A percentile compares a stretch with the other conserved stretches of the same genome.
These are phyloP conservation scores for Suillus subluteus DNA, from an alignment of 768 basidiomycete species.

Conservation along the genomic window DNA sequence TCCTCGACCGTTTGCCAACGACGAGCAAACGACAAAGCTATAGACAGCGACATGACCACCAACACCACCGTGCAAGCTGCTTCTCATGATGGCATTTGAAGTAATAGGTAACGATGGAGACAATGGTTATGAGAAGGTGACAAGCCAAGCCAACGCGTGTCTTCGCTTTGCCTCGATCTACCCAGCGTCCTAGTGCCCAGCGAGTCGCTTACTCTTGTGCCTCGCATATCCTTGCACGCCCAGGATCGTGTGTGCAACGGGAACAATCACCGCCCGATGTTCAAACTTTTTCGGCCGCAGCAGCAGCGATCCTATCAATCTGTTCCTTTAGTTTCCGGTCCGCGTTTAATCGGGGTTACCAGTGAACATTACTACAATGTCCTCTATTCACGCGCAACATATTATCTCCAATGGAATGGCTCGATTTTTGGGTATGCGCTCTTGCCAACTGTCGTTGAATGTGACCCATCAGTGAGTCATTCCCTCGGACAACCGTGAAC, in stretches of 20 bases:
- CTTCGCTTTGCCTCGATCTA: too few relatives aligned
- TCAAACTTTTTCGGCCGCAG: not conserved
- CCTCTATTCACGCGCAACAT: not conserved
- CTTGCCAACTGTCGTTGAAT: not conserved
- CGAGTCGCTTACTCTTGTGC: too few relatives aligned
- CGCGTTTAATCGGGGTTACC: not conserved
- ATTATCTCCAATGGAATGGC: not conserved
- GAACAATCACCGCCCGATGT: not conserved
- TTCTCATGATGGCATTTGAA: not conserved
- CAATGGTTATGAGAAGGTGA: not conserved
- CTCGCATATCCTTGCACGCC: too few relatives aligned
- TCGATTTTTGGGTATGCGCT: not conserved
- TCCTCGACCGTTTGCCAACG: not conserved
- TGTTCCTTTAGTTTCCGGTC: not conserved
- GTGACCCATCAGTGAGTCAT: not conserved
- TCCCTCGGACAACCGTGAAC: not conserved
- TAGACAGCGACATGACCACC: not conserved
- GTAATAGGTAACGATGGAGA: slow-evolving; percentile 1
- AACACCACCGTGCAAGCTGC: not conserved
- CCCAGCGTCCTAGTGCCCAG: too few relatives aligned
- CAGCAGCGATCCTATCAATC: not conserved
- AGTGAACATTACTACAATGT: not conserved
- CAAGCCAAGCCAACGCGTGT: not conserved
- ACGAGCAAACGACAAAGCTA: not conserved
- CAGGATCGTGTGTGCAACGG: not conserved